A percentile compares a stretch with the other conserved stretches of the same genome.
Evolutionary conservation across 75 land plant species (phyloP).

Genomic region (Azolla pinnata): DNA sequence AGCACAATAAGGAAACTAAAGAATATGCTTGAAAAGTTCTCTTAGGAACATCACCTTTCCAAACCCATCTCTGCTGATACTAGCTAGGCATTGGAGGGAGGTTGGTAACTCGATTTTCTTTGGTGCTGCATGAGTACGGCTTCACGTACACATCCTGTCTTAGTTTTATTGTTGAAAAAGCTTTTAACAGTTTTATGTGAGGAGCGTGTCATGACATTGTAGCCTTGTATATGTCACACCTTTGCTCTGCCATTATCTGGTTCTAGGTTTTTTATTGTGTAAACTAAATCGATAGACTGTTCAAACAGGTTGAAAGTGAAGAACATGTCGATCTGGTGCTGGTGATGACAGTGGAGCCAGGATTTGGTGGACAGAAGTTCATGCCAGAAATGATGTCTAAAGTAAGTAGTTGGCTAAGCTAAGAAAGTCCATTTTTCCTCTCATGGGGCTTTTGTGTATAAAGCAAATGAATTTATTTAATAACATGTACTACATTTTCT

Average conservation of each 20-base stretch:
- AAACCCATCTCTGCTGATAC: no score
- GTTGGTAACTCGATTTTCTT: no score
- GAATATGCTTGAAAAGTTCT: no score
- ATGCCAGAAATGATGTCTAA: conserved; percentile 96
- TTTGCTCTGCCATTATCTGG: not conserved
- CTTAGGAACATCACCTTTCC: no score
- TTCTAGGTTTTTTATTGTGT: not conserved
- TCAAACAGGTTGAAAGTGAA: conserved; percentile 56
- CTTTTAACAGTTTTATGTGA: not conserved
- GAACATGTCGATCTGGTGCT: conserved; percentile 87
- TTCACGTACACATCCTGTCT: not conserved
- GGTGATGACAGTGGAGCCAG: conserved; percentile 98
- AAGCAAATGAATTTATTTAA: no score
- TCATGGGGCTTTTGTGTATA: not conserved
- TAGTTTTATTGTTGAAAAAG: not conserved
- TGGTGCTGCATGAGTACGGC: no score
- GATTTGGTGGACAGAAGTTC: conserved; percentile 96
- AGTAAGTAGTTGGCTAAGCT: conserved; percentile 31
- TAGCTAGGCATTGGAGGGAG: no score
- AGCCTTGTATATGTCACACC: not conserved
- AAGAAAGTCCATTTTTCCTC: no score
- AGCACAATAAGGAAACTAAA: not conserved
- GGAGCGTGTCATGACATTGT: not conserved
- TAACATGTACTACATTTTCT: not conserved
- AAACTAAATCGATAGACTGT: not conserved